Evolutionary conservation across 768 basidiomycete species (phyloP), one percentile per base, ranked within the genome.

Genomic region (Mycena amicta): DNA sequence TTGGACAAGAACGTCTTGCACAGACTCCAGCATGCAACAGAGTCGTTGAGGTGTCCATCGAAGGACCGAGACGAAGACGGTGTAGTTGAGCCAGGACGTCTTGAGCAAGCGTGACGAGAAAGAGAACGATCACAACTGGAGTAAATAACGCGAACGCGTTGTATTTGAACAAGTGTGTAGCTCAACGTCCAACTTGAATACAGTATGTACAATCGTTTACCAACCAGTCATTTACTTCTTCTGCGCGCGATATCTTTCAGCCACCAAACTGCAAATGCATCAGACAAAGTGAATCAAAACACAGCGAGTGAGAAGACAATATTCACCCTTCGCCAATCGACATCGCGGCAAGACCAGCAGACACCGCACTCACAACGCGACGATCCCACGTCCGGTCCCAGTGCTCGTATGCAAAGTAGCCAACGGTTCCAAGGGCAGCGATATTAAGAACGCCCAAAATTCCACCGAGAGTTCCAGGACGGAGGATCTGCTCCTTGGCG

Each of bases 331-430:
- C 90, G 31, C 83, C 81, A 20, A 83, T 80, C 74, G 82, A 85
- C 15, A 93, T 72, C 3, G 83, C 73, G 28, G 89, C 60, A 8
- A 92, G 68, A 4, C 86, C 87, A 33, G 82, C 78, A 5, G 83
- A 75, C 22, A 88, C 73, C 3, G 82, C 79, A 5, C 83, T 83
- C 11, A 91, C 80, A 5, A 77, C 70, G 18, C 85, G 80, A 53
- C 81, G 74, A 69, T 92, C 87, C 90, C 90, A 91, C 1, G 83
- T 80, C 30, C 72, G 71, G 60, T 89, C 75, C 88, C 90, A 91
- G 69, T 90, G 79, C 46, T 71, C 67, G 70, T 89, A 92, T 1
- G 79, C 77, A 56, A 81, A 71, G 69, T 88, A 92, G 2, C 87
- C 87, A 15, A 90, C 71, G 18, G 79, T 70, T 3, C 86, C 84